Evolutionary conservation across 192 early-diverging fungal species (phyloP).

Genomic region (Geosiphon pyriformis): DNA sequence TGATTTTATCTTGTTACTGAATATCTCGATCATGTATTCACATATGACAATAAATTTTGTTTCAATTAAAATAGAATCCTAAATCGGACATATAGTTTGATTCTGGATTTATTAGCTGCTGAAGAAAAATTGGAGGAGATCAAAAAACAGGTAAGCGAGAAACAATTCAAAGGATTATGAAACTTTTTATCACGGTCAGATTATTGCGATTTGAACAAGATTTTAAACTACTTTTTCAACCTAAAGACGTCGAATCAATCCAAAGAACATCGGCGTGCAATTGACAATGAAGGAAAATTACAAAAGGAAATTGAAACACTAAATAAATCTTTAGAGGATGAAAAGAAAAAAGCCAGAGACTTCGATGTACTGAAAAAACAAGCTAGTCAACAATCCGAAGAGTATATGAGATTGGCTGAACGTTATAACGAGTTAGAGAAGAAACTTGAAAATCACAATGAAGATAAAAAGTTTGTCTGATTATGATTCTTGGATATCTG

Average conservation of each 20-base stretch:
- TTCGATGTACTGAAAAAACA: slow-evolving; percentile 44
- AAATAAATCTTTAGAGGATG: slow-evolving; percentile 19
- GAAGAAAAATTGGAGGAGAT: slow-evolving; percentile 45
- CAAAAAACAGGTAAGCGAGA: slow-evolving; percentile 32
- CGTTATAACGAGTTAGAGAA: slow-evolving; percentile 33
- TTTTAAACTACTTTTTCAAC: too few relatives aligned
- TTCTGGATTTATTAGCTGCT: slow-evolving; percentile 42
- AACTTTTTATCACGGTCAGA: too few relatives aligned
- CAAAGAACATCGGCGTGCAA: slow-evolving; percentile 32
- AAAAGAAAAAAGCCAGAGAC: slow-evolving; percentile 23
- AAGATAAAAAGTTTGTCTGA: slow-evolving; percentile 30
- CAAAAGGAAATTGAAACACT: slow-evolving; percentile 34
- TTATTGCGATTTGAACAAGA: too few relatives aligned
- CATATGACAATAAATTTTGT: background rate
- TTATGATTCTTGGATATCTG: too few relatives aligned
- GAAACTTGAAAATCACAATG: slow-evolving; percentile 25
- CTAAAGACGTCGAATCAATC: slow-evolving; percentile 33
- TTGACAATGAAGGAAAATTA: slow-evolving; percentile 32
- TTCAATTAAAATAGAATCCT: slow-evolving; percentile 36
- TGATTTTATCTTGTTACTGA: background rate
- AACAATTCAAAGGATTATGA: background rate
- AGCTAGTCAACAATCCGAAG: slow-evolving; percentile 35
- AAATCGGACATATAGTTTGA: slow-evolving; percentile 48
- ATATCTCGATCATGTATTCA: background rate
- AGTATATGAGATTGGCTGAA: slow-evolving; percentile 39